phyloP scores from a whole-genome alignment of 306 rosid genomes.

The Oemleria cerasiformis region DNA sequence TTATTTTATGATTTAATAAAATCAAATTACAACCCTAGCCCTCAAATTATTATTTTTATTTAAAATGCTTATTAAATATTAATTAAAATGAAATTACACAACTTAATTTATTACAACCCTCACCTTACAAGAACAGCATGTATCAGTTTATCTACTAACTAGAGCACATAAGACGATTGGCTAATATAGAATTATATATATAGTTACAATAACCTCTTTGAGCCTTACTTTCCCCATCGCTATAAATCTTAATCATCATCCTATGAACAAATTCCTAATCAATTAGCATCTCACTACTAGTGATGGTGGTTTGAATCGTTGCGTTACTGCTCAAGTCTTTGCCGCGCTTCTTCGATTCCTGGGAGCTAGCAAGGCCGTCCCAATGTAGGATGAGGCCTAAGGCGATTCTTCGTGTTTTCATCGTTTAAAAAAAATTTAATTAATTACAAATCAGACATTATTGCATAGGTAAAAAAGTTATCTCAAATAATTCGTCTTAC shows the following conservation, averaged over 20 bases:
- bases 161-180: neutral
- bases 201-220: neutral
- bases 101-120: conserved; percentile 1
- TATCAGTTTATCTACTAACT: neutral
- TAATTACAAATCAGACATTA: too few species aligned
- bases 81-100: neutral
- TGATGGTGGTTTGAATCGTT: conserved; percentile 73
- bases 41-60: too few species aligned
- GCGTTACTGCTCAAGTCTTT: conserved; percentile 52
- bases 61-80: neutral
- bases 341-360: conserved; percentile 59
- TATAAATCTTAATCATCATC: conserved; percentile 4
- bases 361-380: too few species aligned
- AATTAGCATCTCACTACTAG: conserved; percentile 77
- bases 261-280: conserved; percentile 42
- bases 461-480: too few species aligned
- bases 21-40: too few species aligned
- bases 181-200: neutral
- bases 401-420: too few species aligned
- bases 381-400: too few species aligned
- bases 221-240: neutral
- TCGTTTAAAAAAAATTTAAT: too few species aligned
- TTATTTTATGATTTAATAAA: too few species aligned
- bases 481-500: too few species aligned
- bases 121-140: neutral